Percentiles rank a stretch among this genome's conserved stretches.
Evolutionary conservation across 1,284 basidiomycete genomes (phyloP).

Genomic region (Pterulicium gracile): DNA sequence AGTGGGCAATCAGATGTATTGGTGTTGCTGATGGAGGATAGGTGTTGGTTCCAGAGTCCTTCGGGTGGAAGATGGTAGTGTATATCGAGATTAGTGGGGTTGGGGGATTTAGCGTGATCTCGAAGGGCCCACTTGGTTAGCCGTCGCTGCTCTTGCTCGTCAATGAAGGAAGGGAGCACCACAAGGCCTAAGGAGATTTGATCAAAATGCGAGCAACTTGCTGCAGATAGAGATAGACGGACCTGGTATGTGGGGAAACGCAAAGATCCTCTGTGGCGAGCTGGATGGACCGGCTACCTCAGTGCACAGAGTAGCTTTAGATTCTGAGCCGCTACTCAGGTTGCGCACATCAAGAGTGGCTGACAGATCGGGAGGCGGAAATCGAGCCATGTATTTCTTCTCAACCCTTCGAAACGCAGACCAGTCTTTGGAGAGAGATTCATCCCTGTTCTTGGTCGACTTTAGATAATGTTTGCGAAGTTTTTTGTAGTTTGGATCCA

Average conservation of each 20-base stretch:
- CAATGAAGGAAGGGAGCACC: constrained; percentile 64
- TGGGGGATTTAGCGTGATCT: constrained; percentile 68
- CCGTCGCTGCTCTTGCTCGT: constrained; percentile 45
- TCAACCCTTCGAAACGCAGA: constrained; percentile 65
- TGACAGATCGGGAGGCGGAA: constrained; percentile 64
- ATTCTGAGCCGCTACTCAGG: too few relatives aligned
- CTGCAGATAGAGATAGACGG: constrained; percentile 11
- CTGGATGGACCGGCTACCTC: constrained; percentile 34
- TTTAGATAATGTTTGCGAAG: constrained; percentile 47
- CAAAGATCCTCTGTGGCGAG: constrained; percentile 21
- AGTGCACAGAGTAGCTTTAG: constrained; percentile 29
- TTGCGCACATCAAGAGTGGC: constrained; percentile 54
- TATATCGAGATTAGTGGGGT: constrained; percentile 78
- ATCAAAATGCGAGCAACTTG: constrained; percentile 17
- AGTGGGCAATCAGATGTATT: constrained; percentile 20
- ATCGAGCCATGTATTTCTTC: constrained; percentile 66
- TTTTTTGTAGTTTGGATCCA: constrained; percentile 49
- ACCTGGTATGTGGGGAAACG: constrained; percentile 41
- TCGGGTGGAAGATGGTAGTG: constrained; percentile 68
- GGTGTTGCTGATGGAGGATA: constrained; percentile 22
- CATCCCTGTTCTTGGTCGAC: constrained; percentile 42
- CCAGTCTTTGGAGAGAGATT: constrained; percentile 39
- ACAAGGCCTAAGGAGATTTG: constrained; percentile 64
- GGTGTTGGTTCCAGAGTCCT: constrained; percentile 63
- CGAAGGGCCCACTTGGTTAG: constrained; percentile 63